phyloP scores from a whole-genome alignment of 1,284 basidiomycete genomes.

The Mixia osmundae region DNA sequence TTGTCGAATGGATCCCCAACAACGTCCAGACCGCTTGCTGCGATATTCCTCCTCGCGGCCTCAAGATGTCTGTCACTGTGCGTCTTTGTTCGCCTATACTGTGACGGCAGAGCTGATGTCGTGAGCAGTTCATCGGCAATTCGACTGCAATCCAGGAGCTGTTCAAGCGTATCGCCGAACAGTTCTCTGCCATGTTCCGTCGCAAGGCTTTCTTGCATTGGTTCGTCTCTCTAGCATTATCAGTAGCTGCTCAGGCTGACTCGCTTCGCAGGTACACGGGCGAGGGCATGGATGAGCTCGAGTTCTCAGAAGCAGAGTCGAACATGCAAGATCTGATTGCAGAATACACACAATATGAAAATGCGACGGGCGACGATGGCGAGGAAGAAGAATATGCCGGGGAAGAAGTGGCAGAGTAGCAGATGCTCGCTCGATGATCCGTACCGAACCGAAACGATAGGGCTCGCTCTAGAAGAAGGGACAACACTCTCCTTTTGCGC shows the following conservation, averaged over 20 bases:
- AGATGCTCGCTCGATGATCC: no score
- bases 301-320: slow-evolving; percentile 14
- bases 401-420: slow-evolving; percentile 5
- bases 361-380: slow-evolving; percentile 7
- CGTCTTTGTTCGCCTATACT: background rate
- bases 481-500: no score
- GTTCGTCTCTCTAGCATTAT: slow-evolving; percentile 38
- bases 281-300: slow-evolving; percentile 1
- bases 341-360: slow-evolving; percentile 15
- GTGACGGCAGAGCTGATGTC: slow-evolving; percentile 14
- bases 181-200: slow-evolving; percentile 97
- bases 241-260: slow-evolving; percentile 24
- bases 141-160: slow-evolving; percentile 85
- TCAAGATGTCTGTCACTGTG: slow-evolving; percentile 43
- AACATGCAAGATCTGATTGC: slow-evolving; percentile 12
- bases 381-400: slow-evolving; percentile 9
- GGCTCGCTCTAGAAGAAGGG: no score
- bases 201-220: slow-evolving; percentile 98
- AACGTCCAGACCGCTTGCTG: slow-evolving; percentile 90
- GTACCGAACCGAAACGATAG: no score
- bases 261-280: background rate
- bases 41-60: slow-evolving; percentile 75
- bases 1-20: slow-evolving; percentile 98
- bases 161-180: slow-evolving; percentile 69
- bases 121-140: slow-evolving; percentile 83